Percentiles rank a stretch among this genome's conserved stretches.
phyloP scores from a whole-genome alignment of 345 rosid species.

The Erucastrum elatum region DNA sequence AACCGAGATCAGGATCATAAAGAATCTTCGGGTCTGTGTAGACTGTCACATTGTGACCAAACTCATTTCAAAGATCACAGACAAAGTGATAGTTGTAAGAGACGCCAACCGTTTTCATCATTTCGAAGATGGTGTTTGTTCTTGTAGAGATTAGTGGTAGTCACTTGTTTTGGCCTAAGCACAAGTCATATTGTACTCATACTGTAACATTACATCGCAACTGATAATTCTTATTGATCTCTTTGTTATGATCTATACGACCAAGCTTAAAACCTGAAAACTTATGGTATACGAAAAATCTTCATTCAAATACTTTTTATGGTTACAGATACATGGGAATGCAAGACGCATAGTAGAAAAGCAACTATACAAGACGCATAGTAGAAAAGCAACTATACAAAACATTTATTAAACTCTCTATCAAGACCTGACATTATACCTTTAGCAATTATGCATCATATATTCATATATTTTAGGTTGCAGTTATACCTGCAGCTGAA shows the following conservation, averaged over 20 bases:
- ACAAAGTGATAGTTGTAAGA: slow-evolving; percentile 68
- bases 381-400: no score
- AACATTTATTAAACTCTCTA: not conserved
- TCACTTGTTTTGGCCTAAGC: slow-evolving; percentile 1
- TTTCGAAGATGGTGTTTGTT: slow-evolving; percentile 68
- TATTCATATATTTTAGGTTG: slow-evolving; percentile 3
- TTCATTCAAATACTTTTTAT: slow-evolving; percentile 13
- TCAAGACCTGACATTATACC: not conserved
- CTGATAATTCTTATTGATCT: slow-evolving; percentile 11
- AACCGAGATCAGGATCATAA: slow-evolving; percentile 65
- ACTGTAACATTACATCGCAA: slow-evolving; percentile 25
- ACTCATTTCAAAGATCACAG: slow-evolving; percentile 66
- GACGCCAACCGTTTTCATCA: slow-evolving; percentile 86
- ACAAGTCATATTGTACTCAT: slow-evolving; percentile 3
- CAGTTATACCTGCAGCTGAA: slow-evolving; percentile 42
- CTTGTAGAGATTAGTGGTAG: slow-evolving; percentile 86
- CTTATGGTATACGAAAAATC: not conserved
- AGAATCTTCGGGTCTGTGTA: slow-evolving; percentile 75
- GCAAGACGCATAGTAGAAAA: slow-evolving; percentile 16
- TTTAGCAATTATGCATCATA: slow-evolving; percentile 15
- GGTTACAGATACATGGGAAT: slow-evolving; percentile 23
- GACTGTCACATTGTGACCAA: slow-evolving; percentile 80
- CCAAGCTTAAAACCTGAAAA: not conserved
- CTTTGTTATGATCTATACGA: slow-evolving; percentile 8
- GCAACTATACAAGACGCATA: slow-evolving; percentile 25